phyloP scores from a whole-genome alignment of 2,329 filamentous ascomycete genomes.

The Microcera coccophila region DNA sequence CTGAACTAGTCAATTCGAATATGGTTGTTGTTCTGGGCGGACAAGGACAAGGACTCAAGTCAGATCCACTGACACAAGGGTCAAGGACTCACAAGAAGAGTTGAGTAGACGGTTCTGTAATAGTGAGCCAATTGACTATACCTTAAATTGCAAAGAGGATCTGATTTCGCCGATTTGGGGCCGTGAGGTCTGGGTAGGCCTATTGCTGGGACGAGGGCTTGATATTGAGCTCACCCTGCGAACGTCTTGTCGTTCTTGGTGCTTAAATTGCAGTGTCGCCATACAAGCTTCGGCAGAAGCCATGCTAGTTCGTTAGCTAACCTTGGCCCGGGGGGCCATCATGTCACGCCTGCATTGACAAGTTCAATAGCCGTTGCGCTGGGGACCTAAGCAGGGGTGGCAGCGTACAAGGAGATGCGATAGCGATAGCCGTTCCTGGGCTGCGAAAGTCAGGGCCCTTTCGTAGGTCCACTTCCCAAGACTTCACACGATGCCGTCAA shows the following conservation, averaged over 20 bases:
- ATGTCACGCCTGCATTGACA: constrained; percentile 7
- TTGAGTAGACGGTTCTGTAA: too few species aligned
- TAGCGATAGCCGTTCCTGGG: constrained; percentile 3
- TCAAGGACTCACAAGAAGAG: too few species aligned
- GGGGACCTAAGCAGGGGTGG: constrained; percentile 4
- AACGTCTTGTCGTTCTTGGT: not conserved
- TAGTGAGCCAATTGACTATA: too few species aligned
- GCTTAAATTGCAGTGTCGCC: constrained; percentile 12
- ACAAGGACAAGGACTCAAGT: too few species aligned
- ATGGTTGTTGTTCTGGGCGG: too few species aligned
- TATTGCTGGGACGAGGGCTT: not conserved
- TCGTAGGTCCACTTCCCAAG: too few species aligned
- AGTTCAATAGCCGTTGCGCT: constrained; percentile 7
- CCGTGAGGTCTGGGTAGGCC: not conserved
- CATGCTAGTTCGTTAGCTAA: constrained; percentile 9
- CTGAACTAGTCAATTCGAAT: too few species aligned
- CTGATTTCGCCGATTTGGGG: not conserved
- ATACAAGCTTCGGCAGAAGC: constrained; percentile 4
- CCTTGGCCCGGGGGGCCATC: constrained; percentile 4
- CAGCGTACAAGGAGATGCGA: constrained; percentile 12
- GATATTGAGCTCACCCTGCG: not conserved
- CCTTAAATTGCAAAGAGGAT: too few species aligned
- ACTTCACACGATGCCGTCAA: too few species aligned
- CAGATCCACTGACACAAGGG: too few species aligned
- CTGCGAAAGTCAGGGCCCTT: too few species aligned